These are phyloP conservation scores for Vitis rotundifolia DNA, from an alignment of 164 flowering plant genomes.

Conservation along the genomic window DNA sequence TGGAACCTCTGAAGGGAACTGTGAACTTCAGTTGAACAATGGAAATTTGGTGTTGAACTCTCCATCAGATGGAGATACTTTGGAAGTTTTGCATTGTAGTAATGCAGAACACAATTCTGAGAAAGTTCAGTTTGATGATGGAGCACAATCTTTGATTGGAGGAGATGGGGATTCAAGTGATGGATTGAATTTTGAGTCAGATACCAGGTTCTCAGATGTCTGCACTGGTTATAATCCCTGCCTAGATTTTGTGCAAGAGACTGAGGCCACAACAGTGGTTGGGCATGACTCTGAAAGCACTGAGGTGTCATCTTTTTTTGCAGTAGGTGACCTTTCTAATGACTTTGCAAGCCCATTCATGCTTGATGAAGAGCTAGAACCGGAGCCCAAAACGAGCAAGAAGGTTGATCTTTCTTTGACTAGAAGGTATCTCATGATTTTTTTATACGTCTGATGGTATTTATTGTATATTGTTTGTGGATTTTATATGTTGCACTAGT, in stretches of 20 bases:
- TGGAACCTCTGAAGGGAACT: conserved; percentile 9
- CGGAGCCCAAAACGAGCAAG: conserved; percentile 47
- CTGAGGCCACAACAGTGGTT: conserved; percentile 13
- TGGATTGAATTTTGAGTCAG: conserved; percentile 13
- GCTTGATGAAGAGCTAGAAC: conserved; percentile 92
- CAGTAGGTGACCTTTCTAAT: conserved; percentile 32
- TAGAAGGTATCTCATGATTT: conserved; percentile 45
- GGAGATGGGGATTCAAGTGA: conserved; percentile 15
- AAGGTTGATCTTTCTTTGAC: conserved; percentile 31
- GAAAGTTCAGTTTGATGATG: conserved; percentile 15
- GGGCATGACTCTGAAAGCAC: conserved; percentile 18
- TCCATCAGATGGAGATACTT: conserved; percentile 9
- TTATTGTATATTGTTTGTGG: not conserved
- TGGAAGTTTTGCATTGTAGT: conserved; percentile 8
- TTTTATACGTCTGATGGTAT: not conserved
- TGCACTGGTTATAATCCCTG: not conserved
- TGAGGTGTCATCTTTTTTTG: conserved; percentile 14
- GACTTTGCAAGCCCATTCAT: conserved; percentile 70
- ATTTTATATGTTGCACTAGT: too few relatives aligned
- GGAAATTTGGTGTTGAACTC: conserved; percentile 12
- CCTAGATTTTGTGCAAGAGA: conserved; percentile 17
- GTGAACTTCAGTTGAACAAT: conserved; percentile 12
- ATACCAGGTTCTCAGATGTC: conserved; percentile 7
- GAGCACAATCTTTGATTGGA: conserved; percentile 13
- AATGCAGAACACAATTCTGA: conserved; percentile 13